Evolutionary conservation across 192 early-diverging fungal genomes (phyloP), one percentile per base, ranked within the genome.

Genomic region (Powellomyces hirtus): DNA sequence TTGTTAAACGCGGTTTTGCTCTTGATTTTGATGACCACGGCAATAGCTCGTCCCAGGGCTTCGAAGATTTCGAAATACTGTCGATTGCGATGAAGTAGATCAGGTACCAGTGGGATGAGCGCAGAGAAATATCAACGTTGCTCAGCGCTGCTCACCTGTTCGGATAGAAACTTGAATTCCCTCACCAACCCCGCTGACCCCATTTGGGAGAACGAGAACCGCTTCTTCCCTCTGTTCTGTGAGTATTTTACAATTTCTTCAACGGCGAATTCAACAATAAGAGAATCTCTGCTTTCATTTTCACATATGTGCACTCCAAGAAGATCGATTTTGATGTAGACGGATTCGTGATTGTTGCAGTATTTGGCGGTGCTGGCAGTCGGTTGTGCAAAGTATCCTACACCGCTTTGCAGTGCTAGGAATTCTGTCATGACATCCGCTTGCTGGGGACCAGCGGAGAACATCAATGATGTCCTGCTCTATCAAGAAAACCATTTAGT

Each of bases 31-130:
- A 66, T 73, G 38, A 73, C 53, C 2, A 66, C 46, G 8, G 71
- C 63, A 52, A 73, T 73, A 14, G 64, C 71, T 11, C 64, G 63
- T 35, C 71, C 71, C 14, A 73, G 46, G 0, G 71, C 64, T n/a
- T 73, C 64, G 44, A 73, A 73, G 11, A 73, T 73, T 30, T 73
- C 71, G 29, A 73, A 66, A 33, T 59, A 73, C 71, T 66, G 29
- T 4, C 16, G 44, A 64, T 51, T n/a, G 22, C 27, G 1, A 56
- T n/a, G 10, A 56, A 6, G 22, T 26, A 6, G 16, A 8, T 64
- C 20, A 34, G 29, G 7, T 6, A 61, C 11, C 6, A 10, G 33
- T 38, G 22, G 40, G 34, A 26, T 0, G n/a, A n/a, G n/a, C n/a
- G n/a, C n/a, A 20, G 0, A 30, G 5, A 24, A 7, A 58, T 36